phyloP scores from a whole-genome alignment of 345 rosid genomes.

The Dipteronia sinensis region DNA sequence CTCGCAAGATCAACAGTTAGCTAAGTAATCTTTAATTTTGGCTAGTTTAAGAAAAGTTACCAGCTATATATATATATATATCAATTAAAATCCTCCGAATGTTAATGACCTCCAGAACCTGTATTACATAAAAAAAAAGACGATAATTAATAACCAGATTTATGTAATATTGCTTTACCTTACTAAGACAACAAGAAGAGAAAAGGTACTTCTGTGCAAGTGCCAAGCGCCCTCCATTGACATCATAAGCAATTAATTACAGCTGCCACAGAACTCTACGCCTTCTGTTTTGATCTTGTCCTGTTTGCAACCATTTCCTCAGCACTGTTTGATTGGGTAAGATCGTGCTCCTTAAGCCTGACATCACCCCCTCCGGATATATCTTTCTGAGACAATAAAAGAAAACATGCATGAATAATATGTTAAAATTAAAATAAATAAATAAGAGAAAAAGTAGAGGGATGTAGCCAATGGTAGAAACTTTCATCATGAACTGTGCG shows the following conservation, averaged over 20 bases:
- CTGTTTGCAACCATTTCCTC: constrained; percentile 19
- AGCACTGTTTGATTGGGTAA: constrained; percentile 3
- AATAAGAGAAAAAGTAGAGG: background rate
- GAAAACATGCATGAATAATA: background rate
- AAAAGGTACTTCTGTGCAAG: constrained; percentile 11
- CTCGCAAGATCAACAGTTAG: background rate
- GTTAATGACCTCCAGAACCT: constrained; percentile 3
- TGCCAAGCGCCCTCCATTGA: background rate
- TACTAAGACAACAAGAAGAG: background rate
- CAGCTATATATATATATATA: background rate
- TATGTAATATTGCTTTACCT: background rate
- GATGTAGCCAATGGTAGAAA: background rate
- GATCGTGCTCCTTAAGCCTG: constrained; percentile 15
- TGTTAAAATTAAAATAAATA: background rate
- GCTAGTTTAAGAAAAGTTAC: background rate
- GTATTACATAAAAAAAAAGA: background rate
- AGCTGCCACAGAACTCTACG: constrained; percentile 20
- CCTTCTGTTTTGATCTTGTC: constrained; percentile 36
- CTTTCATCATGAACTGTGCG: background rate
- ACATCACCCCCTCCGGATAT: constrained; percentile 5
- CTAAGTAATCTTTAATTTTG: constrained; percentile 4
- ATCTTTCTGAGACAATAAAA: constrained; percentile 21
- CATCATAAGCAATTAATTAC: background rate
- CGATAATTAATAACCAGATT: background rate
- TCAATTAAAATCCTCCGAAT: background rate